phyloP scores from a whole-genome alignment of 2,329 filamentous ascomycete species.

The Fusarium odoratissimum region DNA sequence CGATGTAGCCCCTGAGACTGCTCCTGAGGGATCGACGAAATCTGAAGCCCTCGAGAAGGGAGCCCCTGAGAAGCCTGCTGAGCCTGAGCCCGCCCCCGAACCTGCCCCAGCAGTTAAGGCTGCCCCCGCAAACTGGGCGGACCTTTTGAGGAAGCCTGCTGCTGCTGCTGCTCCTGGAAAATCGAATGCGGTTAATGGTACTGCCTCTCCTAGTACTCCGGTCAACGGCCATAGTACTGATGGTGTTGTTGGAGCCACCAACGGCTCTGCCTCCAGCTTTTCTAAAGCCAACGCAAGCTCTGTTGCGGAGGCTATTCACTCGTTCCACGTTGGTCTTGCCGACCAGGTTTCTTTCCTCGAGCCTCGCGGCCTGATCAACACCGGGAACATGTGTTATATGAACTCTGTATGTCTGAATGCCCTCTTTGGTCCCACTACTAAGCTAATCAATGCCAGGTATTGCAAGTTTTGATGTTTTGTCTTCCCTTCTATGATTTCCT shows the following conservation, averaged over 20 bases:
- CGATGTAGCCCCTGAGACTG: slow-evolving; percentile 27
- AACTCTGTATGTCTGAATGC: slow-evolving; percentile 79
- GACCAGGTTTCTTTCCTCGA: slow-evolving; percentile 85
- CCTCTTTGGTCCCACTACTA: slow-evolving; percentile 16
- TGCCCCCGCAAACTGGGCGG: slow-evolving; percentile 55
- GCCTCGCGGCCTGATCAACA: slow-evolving; percentile 93
- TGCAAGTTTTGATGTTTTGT: slow-evolving; percentile 96
- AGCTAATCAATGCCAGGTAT: slow-evolving; percentile 70
- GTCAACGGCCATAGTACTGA: slow-evolving; percentile 44
- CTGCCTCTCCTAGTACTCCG: slow-evolving; percentile 20
- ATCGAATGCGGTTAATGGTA: slow-evolving; percentile 44
- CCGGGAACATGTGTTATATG: slow-evolving; percentile 99
- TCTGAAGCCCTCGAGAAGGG: slow-evolving; percentile 34
- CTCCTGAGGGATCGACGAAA: slow-evolving; percentile 14
- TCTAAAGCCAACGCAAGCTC: slow-evolving; percentile 64
- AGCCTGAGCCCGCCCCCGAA: slow-evolving; percentile 34
- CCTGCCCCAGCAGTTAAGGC: slow-evolving; percentile 43
- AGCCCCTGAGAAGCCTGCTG: slow-evolving; percentile 42
- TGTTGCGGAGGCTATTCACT: slow-evolving; percentile 80
- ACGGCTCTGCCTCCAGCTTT: slow-evolving; percentile 51
- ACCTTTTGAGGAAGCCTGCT: slow-evolving; percentile 52
- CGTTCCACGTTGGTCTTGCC: slow-evolving; percentile 74
- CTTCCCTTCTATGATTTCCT: slow-evolving; percentile 94
- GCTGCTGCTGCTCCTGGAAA: slow-evolving; percentile 29
- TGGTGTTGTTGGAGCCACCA: slow-evolving; percentile 19